These are phyloP conservation scores for Tuctoria greenei DNA, from an alignment of 176 grass and related monocot species.

Conservation along the genomic window DNA sequence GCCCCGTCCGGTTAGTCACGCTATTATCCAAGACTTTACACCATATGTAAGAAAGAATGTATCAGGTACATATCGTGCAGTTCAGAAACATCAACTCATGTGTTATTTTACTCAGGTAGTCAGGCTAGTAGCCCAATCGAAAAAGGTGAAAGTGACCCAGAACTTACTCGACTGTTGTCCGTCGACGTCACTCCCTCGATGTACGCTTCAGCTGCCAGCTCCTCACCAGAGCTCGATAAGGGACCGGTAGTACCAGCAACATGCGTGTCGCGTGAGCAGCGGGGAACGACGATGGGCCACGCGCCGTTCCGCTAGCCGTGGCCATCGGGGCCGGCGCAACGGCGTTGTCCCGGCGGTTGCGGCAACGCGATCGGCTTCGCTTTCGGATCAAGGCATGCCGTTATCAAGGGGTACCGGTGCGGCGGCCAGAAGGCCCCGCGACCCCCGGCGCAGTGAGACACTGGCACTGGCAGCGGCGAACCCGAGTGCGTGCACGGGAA, in stretches of 20 bases:
- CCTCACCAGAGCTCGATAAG: background rate
- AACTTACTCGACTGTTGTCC: background rate
- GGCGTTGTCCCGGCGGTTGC: slow-evolving; percentile 34
- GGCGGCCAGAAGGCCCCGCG: too few relatives aligned
- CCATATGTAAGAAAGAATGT: too few relatives aligned
- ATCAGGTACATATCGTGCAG: too few relatives aligned
- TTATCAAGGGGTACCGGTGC: background rate
- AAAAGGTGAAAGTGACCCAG: too few relatives aligned
- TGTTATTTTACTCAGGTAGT: too few relatives aligned
- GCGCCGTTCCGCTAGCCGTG: slow-evolving; percentile 20
- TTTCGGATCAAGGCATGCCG: slow-evolving; percentile 29
- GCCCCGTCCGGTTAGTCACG: slow-evolving; percentile 49
- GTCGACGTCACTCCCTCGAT: background rate
- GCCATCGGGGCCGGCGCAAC: slow-evolving; percentile 29
- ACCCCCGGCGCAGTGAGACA: background rate
- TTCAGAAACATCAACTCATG: too few relatives aligned
- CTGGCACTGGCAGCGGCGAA: background rate
- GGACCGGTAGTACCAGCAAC: background rate
- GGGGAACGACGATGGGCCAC: slow-evolving; percentile 19
- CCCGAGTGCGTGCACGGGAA: background rate
- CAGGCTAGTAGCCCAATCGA: too few relatives aligned
- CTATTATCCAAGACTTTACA: too few relatives aligned
- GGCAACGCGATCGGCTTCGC: slow-evolving; percentile 31
- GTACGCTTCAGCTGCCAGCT: background rate
- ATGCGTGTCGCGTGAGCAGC: background rate